These are phyloP conservation scores for Crinitomyces ghanaensis DNA, from an alignment of 805 yeast species.

Conservation along the genomic window DNA sequence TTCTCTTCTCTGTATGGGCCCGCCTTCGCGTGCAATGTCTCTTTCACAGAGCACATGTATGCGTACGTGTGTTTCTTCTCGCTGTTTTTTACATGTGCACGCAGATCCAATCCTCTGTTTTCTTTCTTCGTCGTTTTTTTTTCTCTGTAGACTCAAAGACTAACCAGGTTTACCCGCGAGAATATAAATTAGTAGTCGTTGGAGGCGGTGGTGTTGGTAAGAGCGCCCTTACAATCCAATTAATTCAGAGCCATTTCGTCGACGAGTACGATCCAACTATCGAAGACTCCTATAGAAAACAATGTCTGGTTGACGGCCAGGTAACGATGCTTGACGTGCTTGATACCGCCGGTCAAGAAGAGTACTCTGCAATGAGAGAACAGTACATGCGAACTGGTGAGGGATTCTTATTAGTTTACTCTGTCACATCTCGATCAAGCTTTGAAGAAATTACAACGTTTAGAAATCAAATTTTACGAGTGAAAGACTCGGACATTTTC, in stretches of 20 bases:
- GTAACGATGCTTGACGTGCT: constrained; percentile 73
- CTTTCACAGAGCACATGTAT: too few relatives aligned
- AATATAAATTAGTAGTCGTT: constrained; percentile 87
- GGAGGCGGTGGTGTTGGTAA: constrained; percentile 99
- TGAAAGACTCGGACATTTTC: constrained; percentile 34
- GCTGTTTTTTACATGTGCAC: too few relatives aligned
- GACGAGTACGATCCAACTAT: constrained; percentile 98
- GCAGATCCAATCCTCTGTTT: too few relatives aligned
- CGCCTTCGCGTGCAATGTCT: too few relatives aligned
- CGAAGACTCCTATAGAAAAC: constrained; percentile 66
- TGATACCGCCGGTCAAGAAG: constrained; percentile 98
- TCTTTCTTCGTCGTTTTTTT: too few relatives aligned
- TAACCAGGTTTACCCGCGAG: too few relatives aligned
- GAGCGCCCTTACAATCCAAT: constrained; percentile 88
- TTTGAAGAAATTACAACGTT: constrained; percentile 77
- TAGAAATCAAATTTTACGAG: constrained; percentile 66
- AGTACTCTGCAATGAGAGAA: constrained; percentile 86
- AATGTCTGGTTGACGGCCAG: constrained; percentile 70
- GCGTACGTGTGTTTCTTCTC: too few relatives aligned
- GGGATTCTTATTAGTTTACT: constrained; percentile 80
- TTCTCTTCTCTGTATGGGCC: too few relatives aligned
- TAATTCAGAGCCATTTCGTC: constrained; percentile 89
- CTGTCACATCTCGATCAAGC: constrained; percentile 70
- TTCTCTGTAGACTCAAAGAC: too few relatives aligned
- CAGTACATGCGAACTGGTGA: constrained; percentile 95